These are phyloP conservation scores for Syncephalis fuscata DNA, from an alignment of 371 early-diverging fungal species.

Conservation along the genomic window DNA sequence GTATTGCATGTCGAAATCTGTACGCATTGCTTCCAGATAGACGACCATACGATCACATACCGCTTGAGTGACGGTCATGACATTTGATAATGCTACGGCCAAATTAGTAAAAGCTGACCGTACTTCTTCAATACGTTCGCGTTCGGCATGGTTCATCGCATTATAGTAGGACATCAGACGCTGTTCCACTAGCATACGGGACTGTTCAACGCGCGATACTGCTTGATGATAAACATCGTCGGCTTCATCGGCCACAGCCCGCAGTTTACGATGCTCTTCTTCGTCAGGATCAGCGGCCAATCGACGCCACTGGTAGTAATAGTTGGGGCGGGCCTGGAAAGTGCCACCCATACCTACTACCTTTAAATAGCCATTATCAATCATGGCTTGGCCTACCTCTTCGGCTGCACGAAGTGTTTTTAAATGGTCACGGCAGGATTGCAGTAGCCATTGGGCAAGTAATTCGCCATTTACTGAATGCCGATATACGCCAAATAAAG, in stretches of 20 bases:
- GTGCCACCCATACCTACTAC: slow-evolving; percentile 54
- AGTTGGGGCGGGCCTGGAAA: slow-evolving; percentile 36
- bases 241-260: slow-evolving; percentile 40
- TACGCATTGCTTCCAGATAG: slow-evolving; percentile 53
- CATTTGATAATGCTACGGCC: slow-evolving; percentile 31
- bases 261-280: slow-evolving; percentile 26
- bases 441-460: slow-evolving; percentile 50
- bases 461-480: slow-evolving; percentile 48
- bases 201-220: slow-evolving; percentile 39
- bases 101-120: slow-evolving; percentile 41
- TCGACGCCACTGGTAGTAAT: slow-evolving; percentile 54
- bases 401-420: slow-evolving; percentile 46
- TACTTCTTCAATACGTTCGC: slow-evolving; percentile 25
- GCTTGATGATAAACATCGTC: slow-evolving; percentile 39
- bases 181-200: slow-evolving; percentile 51
- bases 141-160: slow-evolving; percentile 35
- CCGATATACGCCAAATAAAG: slow-evolving; percentile 49
- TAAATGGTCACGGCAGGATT: slow-evolving; percentile 23
- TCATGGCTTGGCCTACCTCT: slow-evolving; percentile 49
- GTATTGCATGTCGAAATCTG: slow-evolving; percentile 55
- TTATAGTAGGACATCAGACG: slow-evolving; percentile 44
- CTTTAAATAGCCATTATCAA: slow-evolving; percentile 40
- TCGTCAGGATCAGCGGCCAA: slow-evolving; percentile 21
- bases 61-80: slow-evolving; percentile 32
- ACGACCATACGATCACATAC: slow-evolving; percentile 44